Evolutionary conservation across 2,329 filamentous ascomycete genomes (phyloP), one percentile per base, ranked within the genome.

Genomic region (Colletotrichum sp.): DNA sequence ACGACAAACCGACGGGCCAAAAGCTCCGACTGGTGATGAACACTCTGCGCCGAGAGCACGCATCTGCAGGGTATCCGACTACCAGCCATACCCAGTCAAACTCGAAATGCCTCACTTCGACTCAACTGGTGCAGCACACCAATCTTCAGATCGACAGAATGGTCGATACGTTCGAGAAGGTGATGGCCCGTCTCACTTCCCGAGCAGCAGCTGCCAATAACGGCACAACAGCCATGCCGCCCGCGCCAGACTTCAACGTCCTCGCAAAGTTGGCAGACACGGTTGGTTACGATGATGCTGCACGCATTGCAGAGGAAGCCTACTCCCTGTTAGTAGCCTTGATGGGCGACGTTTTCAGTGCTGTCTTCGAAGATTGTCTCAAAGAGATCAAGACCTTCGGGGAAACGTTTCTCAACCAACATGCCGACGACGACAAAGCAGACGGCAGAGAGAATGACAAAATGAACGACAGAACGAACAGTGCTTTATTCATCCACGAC

Each of bases 141-240:
- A 38, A 8, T 7, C 3, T 8, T 38, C 7, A 38, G 15, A 38
- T 38, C 1, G 16, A 38, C 36, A 38, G 4, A n/a, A 43, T 43
- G 38, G 0, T 43, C 16, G 38, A 43, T 43, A 43, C 38, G 38
- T n/a, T 43, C 16, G 10, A 43, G 38, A 9, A 1, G 8, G 16
- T 43, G 38, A 43, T 10, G 38, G 38, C 16, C 16, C 5, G 0
- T 43, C 38, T 43, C 0, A 43, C 36, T 43, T 43, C 36, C 16
- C 0, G 16, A 0, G 36, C 0, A 0, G 36, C 36, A 43, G 36
- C 36, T 43, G 0, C 16, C 0, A 43, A n/a, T 0, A 18, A 18
- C 1, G 36, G 36, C 36, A 43, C 0, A n/a, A 43, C 36, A 43
- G 1, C 1, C 0, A 43, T 43, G 36, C 36, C 36, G 16, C 36